Base-by-base conservation (phyloP, 1,284 basidiomycete genomes). In the Mycena citricolor region DNA sequence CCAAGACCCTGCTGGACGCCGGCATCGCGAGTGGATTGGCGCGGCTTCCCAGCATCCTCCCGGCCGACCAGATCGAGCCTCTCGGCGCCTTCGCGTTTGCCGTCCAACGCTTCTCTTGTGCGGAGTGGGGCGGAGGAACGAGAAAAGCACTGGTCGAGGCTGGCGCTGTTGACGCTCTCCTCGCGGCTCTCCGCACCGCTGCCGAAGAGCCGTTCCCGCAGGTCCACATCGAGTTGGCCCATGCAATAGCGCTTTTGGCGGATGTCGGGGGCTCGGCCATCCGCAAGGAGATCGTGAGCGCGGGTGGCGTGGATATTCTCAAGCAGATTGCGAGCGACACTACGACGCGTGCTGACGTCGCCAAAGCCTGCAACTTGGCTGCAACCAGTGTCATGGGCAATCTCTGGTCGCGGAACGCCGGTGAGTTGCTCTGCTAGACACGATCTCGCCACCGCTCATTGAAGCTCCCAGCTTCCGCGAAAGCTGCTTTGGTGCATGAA, bases 221-320 rank as follows among this genome's bases (percentile, higher is more conserved):
- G 14, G 56, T 60, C 5, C 59, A 60, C 33, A 57, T 60, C 38
- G 58, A 62, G 32, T 41, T 60, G 4, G 57, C 60, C 2, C 42
- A 59, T 21, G 60, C 58, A 5, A 52, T 61, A 8, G 57, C 59
- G 16, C 47, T 58, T 11, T 53, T 62, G 8, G 45, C 47, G 7
- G 60, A 62, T 46, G 58, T 62, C 28, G 60, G 60, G 2, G 59
- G 58, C 2, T 24, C 49, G 6, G 28, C 58, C 4, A 61, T 62
- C 32, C 40, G 57, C 13, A 61, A 61, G 42, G 57, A 62, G 35
- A 61, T 61, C 22, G 47, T 56, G 11, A 62, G 51, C 21, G 59
- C 60, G 2, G 60, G 59, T 8, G 58, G 57, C 0, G 57, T 61
- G 33, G 49, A 53, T 7, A 61, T 61, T 30, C 45, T 62, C 7